phyloP scores from a whole-genome alignment of 1,284 basidiomycete genomes.

The Papiliotrema terrestris region DNA sequence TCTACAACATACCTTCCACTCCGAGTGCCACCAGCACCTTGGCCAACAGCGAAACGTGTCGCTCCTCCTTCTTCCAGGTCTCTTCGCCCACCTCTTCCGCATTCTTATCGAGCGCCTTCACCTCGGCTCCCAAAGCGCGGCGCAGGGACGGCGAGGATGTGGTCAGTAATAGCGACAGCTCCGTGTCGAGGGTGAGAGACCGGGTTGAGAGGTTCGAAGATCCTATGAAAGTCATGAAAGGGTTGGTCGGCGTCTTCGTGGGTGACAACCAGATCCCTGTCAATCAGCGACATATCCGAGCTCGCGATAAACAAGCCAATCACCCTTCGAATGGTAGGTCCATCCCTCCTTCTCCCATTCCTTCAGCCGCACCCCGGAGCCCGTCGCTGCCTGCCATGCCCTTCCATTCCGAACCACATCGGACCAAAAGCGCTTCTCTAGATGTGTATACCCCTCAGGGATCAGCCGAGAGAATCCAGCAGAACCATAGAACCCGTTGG shows the following conservation, averaged over 20 bases:
- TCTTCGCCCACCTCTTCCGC: conserved; percentile 51
- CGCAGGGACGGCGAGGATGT: conserved; percentile 56
- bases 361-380: conserved; percentile 62
- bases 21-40: conserved; percentile 58
- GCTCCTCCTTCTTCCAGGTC: conserved; percentile 53
- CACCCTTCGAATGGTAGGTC: conserved; percentile 99
- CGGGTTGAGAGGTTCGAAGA: conserved; percentile 94
- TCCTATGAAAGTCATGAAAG: conserved; percentile 81
- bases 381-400: conserved; percentile 49
- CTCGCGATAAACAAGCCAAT: conserved; percentile 13
- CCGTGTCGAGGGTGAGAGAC: conserved; percentile 85
- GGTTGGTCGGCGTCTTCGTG: conserved; percentile 42
- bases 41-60: conserved; percentile 68
- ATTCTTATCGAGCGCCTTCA: conserved; percentile 48
- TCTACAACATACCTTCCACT: conserved; percentile 47
- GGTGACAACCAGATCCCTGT: conserved; percentile 80
- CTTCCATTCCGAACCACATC: conserved; percentile 58
- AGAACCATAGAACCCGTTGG: conserved; percentile 93
- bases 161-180: conserved; percentile 82
- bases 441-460: conserved; percentile 88
- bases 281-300: not conserved
- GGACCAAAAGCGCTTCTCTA: conserved; percentile 79
- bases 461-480: conserved; percentile 85
- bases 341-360: conserved; percentile 90
- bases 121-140: conserved; percentile 50